Evolutionary conservation across 495 filamentous ascomycete species (phyloP).

Genomic region (Penicillium cataractarum): DNA sequence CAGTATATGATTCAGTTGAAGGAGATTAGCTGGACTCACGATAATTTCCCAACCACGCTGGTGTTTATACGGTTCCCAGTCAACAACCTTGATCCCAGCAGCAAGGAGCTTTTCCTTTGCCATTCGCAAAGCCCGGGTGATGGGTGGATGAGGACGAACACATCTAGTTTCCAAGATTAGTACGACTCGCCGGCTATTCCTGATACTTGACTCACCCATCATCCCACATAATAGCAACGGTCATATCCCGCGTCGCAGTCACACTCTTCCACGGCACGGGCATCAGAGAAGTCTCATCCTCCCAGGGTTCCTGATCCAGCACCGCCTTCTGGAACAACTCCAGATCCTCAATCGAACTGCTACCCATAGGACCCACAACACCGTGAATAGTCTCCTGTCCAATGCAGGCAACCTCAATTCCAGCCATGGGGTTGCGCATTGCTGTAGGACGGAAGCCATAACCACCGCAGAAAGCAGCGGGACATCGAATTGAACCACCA

Average conservation of each 20-base stretch:
- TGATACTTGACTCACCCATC: constrained; percentile 50
- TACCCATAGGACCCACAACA: constrained; percentile 63
- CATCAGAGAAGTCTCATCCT: constrained; percentile 58
- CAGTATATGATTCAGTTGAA: neutral
- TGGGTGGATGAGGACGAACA: constrained; percentile 68
- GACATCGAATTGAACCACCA: constrained; percentile 65
- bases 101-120: constrained; percentile 57
- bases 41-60: constrained; percentile 62
- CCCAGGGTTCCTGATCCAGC: constrained; percentile 63
- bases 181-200: neutral
- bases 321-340: constrained; percentile 66
- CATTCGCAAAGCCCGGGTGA: constrained; percentile 60
- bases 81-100: constrained; percentile 59
- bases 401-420: constrained; percentile 48
- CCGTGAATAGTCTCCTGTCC: constrained; percentile 64
- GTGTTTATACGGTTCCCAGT: constrained; percentile 69
- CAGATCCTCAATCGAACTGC: constrained; percentile 62
- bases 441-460: constrained; percentile 61
- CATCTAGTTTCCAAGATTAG: constrained; percentile 9
- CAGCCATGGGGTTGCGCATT: constrained; percentile 54
- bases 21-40: constrained; percentile 27
- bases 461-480: constrained; percentile 60
- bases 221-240: constrained; percentile 69
- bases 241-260: constrained; percentile 51
- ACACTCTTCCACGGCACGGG: constrained; percentile 62